A percentile compares a stretch with the other conserved stretches of the same genome.
These are phyloP conservation scores for Parachaetomium inaequale DNA, from an alignment of 495 filamentous ascomycete genomes.

Conservation along the genomic window DNA sequence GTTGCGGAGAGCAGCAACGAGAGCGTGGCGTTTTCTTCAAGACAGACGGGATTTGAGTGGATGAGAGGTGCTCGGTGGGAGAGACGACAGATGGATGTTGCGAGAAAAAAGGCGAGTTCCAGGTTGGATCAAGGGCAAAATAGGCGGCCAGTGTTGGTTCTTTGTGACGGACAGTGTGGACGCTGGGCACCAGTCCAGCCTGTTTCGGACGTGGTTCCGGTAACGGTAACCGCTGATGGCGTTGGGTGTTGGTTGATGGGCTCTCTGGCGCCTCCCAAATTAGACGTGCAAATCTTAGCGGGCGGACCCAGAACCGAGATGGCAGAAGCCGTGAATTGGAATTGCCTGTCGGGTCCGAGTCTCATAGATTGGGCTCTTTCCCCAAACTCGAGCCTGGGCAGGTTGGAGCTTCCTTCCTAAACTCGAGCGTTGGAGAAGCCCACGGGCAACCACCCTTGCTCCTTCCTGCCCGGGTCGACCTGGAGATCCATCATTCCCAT, in stretches of 20 bases:
- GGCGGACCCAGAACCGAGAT: slow-evolving; percentile 10
- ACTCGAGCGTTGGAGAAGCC: too few species aligned
- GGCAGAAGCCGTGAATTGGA: slow-evolving; percentile 8
- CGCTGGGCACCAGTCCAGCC: slow-evolving; percentile 3
- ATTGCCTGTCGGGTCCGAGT: not conserved
- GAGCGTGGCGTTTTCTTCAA: not conserved
- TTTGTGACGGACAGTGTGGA: not conserved
- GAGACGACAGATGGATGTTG: too few species aligned
- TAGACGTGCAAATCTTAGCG: slow-evolving; percentile 8
- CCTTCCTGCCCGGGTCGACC: not conserved
- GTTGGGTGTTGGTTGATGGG: slow-evolving; percentile 10
- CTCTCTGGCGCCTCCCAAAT: not conserved
- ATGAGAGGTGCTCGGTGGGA: too few species aligned
- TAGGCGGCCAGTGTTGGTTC: too few species aligned
- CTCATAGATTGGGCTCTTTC: not conserved
- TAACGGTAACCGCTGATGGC: not conserved
- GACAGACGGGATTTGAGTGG: not conserved
- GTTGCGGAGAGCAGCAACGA: not conserved
- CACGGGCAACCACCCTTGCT: too few species aligned
- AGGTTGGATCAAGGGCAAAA: too few species aligned
- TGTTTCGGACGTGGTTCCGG: not conserved
- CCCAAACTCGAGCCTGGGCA: not conserved
- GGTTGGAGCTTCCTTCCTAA: too few species aligned
- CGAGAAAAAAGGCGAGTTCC: too few species aligned
- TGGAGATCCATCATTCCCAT: too few species aligned